Evolutionary conservation across 495 filamentous ascomycete species (phyloP).

Genomic region (Hypomontagnella submonticulosa): DNA sequence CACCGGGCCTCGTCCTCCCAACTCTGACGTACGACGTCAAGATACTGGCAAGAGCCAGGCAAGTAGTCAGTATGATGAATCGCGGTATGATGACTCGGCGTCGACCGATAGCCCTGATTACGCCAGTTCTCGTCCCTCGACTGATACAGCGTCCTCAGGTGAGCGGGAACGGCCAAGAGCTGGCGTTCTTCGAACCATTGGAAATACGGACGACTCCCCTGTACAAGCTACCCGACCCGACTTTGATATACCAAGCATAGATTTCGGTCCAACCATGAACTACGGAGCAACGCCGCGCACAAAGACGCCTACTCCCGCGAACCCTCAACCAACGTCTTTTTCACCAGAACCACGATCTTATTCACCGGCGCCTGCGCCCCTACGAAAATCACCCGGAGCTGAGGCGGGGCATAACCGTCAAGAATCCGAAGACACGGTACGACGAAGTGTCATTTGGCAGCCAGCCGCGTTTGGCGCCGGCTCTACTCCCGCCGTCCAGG

Average conservation of each 20-base stretch:
- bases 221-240: slow-evolving; percentile 13
- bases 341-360: slow-evolving; percentile 54
- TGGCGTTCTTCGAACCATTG: slow-evolving; percentile 85
- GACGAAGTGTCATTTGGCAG: slow-evolving; percentile 80
- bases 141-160: slow-evolving; percentile 67
- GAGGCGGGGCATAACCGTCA: slow-evolving; percentile 55
- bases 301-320: slow-evolving; percentile 35
- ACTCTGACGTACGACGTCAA: slow-evolving; percentile 39
- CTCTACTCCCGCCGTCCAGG: slow-evolving; percentile 55
- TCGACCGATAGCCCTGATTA: slow-evolving; percentile 67
- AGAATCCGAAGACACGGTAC: slow-evolving; percentile 60
- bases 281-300: slow-evolving; percentile 57
- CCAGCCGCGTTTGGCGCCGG: slow-evolving; percentile 66
- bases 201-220: slow-evolving; percentile 59
- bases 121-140: slow-evolving; percentile 74
- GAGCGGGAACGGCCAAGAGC: slow-evolving; percentile 74
- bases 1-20: slow-evolving; percentile 19
- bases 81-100: slow-evolving; percentile 60
- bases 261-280: slow-evolving; percentile 88
- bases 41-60: slow-evolving; percentile 52
- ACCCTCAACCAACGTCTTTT: slow-evolving; percentile 47
- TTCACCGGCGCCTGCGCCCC: slow-evolving; percentile 52
- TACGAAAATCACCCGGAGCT: slow-evolving; percentile 53
- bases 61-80: slow-evolving; percentile 60
- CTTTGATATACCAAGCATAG: slow-evolving; percentile 75